Conservation (phyloP, 306 rosid species). For the Acacia melanoxylon region DNA sequence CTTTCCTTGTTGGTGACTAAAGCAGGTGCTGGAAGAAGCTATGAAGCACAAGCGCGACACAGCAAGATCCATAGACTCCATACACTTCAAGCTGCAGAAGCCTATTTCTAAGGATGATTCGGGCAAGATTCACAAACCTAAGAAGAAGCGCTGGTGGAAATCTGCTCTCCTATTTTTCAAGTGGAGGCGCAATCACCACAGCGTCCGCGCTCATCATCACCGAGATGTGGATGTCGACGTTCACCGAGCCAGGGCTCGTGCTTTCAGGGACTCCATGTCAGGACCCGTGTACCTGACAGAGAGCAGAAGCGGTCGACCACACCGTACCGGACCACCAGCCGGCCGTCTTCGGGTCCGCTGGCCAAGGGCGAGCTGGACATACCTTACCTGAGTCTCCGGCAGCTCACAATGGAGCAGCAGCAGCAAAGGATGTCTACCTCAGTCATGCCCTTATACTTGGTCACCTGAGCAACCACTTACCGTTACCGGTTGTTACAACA, state of each 20-base stretch:
- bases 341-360: conserved; percentile 73
- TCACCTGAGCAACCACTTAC: conserved; percentile 31
- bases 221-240: conserved; percentile 35
- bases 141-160: conserved; percentile 88
- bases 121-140: conserved; percentile 50
- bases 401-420: conserved; percentile 77
- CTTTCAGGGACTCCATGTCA: conserved; percentile 71
- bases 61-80: conserved; percentile 75
- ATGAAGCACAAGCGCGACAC: conserved; percentile 71
- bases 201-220: neutral
- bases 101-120: conserved; percentile 76
- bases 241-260: conserved; percentile 76
- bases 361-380: conserved; percentile 56
- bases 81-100: conserved; percentile 86
- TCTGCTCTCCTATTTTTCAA: conserved; percentile 74
- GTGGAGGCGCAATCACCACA: conserved; percentile 51
- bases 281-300: conserved; percentile 86
- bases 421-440: conserved; percentile 72
- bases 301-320: conserved; percentile 65
- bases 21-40: conserved; percentile 84
- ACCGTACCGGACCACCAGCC: conserved; percentile 50
- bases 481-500: neutral
- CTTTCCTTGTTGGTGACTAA: neutral
- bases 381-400: conserved; percentile 84
- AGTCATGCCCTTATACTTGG: conserved; percentile 80